Percentiles rank a stretch among this genome's conserved stretches.
phyloP scores from a whole-genome alignment of 1,284 basidiomycete species.

The Kalmanozyma brasiliensis region DNA sequence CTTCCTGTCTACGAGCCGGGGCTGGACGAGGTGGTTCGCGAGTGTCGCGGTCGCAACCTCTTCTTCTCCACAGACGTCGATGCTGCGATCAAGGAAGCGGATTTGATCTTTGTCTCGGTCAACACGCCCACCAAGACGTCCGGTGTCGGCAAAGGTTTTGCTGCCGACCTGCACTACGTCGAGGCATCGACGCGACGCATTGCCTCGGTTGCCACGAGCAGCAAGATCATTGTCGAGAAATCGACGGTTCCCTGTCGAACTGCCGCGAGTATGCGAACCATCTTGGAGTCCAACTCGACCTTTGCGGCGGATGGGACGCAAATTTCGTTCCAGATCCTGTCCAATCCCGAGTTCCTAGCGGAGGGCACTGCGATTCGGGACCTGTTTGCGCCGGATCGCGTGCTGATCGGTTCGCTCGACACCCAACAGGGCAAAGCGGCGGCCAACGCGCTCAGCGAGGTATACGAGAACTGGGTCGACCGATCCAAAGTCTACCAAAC shows the following conservation, averaged over 20 bases:
- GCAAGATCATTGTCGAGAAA: constrained; percentile 99
- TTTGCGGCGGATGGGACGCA: constrained; percentile 73
- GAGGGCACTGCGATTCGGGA: constrained; percentile 96
- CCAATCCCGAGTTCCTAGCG: constrained; percentile 98
- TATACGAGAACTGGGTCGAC: constrained; percentile 98
- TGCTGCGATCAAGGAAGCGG: constrained; percentile 88
- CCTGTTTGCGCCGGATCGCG: constrained; percentile 88
- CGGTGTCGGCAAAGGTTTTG: constrained; percentile 95
- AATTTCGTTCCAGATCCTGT: constrained; percentile 95
- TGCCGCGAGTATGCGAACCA: constrained; percentile 97
- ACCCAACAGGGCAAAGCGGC: constrained; percentile 85
- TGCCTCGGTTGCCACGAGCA: constrained; percentile 85
- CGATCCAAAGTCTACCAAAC: constrained; percentile 86
- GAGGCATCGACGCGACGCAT: constrained; percentile 96
- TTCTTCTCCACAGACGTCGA: constrained; percentile 98
- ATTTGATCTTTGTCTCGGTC: constrained; percentile 79
- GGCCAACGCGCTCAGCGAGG: constrained; percentile 77
- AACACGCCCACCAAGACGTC: constrained; percentile 99
- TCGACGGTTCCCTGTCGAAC: constrained; percentile 98
- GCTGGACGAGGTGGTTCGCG: constrained; percentile 89
- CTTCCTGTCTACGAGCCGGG: constrained; percentile 97
- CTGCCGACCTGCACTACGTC: constrained; percentile 80
- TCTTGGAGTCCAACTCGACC: constrained; percentile 92
- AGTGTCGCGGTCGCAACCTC: constrained; percentile 89
- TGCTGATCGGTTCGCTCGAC: constrained; percentile 94